Conservation (phyloP, 2,329 filamentous ascomycete species). For the Leptoxyphium fumago region DNA sequence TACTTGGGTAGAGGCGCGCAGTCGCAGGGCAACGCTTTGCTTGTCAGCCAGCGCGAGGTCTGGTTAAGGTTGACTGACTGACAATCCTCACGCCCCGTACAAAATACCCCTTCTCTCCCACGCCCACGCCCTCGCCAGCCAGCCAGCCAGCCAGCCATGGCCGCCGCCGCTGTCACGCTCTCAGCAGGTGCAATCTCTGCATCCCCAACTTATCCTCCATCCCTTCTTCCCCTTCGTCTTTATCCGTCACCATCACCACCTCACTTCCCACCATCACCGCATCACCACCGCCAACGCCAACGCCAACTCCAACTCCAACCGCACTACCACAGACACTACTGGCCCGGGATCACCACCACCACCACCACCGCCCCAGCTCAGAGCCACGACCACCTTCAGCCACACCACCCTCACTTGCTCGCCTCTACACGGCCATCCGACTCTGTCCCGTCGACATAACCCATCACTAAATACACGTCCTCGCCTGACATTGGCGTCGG, state of each 20-base stretch:
- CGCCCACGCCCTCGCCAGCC: no score
- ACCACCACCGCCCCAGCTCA: neutral
- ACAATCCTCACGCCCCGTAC: no score
- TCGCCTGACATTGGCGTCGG: neutral
- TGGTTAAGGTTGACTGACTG: no score
- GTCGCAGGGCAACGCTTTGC: no score
- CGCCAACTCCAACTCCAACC: conserved; percentile 1
- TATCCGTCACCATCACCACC: conserved; percentile 4
- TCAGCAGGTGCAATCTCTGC: neutral
- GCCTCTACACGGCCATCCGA: conserved; percentile 7
- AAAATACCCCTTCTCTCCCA: no score
- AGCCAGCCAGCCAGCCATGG: no score
- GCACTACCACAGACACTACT: conserved; percentile 6
- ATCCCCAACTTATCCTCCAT: conserved; percentile 1
- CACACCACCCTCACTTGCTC: conserved; percentile 3
- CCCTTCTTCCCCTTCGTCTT: conserved; percentile 6
- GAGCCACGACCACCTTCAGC: neutral
- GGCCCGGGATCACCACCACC: conserved; percentile 15
- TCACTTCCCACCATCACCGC: conserved; percentile 1
- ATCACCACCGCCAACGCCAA: conserved; percentile 9
- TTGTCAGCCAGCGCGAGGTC: no score
- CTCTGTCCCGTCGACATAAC: conserved; percentile 4
- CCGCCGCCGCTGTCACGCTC: neutral
- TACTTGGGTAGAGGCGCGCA: no score
- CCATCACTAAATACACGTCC: conserved; percentile 3